These are phyloP conservation scores for Pseudomassariella vexata DNA, from an alignment of 2,329 filamentous ascomycete species.

Conservation along the genomic window DNA sequence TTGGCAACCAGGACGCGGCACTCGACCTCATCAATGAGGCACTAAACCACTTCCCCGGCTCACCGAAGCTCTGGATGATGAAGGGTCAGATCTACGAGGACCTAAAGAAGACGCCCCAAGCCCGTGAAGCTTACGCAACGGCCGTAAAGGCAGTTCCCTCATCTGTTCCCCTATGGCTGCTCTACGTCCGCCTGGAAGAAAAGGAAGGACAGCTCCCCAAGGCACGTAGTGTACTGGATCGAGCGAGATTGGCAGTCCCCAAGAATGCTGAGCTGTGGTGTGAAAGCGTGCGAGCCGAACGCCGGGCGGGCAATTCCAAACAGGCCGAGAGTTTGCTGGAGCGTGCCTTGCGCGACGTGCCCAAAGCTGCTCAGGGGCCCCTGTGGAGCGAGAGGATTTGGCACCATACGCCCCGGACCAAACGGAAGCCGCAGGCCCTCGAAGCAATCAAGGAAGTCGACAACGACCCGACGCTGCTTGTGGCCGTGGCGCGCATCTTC, in stretches of 20 bases:
- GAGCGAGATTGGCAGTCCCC: conserved; percentile 80
- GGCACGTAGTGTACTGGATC: conserved; percentile 87
- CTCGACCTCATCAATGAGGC: conserved; percentile 84
- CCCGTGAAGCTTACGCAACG: conserved; percentile 81
- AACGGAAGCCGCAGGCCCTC: conserved; percentile 83
- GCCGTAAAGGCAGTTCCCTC: conserved; percentile 83
- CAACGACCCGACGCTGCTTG: conserved; percentile 82
- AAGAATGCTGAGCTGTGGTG: conserved; percentile 83
- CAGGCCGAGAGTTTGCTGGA: conserved; percentile 94
- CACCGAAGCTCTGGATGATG: conserved; percentile 94
- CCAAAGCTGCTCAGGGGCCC: conserved; percentile 64
- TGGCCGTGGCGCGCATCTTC: conserved; percentile 90
- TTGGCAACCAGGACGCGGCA: conserved; percentile 72
- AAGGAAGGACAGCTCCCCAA: conserved; percentile 78
- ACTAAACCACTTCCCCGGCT: conserved; percentile 76
- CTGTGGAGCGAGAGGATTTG: conserved; percentile 95
- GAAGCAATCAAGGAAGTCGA: conserved; percentile 98
- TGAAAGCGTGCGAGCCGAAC: conserved; percentile 89
- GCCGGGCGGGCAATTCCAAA: conserved; percentile 72
- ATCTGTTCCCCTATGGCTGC: conserved; percentile 82
- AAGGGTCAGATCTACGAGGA: conserved; percentile 97
- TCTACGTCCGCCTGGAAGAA: conserved; percentile 86
- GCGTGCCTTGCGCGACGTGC: conserved; percentile 84
- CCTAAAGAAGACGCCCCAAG: conserved; percentile 71
- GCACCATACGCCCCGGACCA: conserved; percentile 85